Base-by-base conservation (phyloP, 176 grass and related monocot species). In the Otatea glauca region DNA sequence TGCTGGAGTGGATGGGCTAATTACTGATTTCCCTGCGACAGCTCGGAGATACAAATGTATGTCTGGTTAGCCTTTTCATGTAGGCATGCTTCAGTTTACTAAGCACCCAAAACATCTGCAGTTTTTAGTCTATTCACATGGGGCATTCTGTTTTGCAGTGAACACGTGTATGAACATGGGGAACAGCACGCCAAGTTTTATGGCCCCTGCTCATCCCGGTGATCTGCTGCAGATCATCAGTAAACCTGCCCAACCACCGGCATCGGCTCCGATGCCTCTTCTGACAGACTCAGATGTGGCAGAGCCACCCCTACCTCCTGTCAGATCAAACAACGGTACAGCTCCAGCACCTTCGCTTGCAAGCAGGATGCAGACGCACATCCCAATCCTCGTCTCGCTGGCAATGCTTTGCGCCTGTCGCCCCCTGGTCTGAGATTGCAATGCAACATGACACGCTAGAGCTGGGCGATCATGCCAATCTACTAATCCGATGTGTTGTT, bases 101-200 rank as follows among this genome's bases (percentile, higher is more conserved):
- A 20, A 63, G 70, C 72, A 54, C 54, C 35, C 59, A 54, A 34
- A 84, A 39, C 15, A 49, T 11, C 25, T 59, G 29, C 48, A 55
- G 14, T 45, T 50, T 34, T 74, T 3, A 18, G 20, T 39, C 3
- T 55, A 39, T 41, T 85, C 41, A 77, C 8, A 39, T 8, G 13
- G 17, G 44, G 60, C 4, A 3, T 73, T 78, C 21, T 20, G 37
- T 84, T 87, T 74, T 89, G 68, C 89, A 96, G 87, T 58, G 75
- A 95, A 95, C 77, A 88, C 47, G n/a, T 98, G 96, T 74, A 73
- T 70, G 80, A 85, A 92, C 65, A 83, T 93, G 96, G 89, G 96
- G 54, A 84, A 77, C 27, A 88, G 4, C 44, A 70, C 85, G 0
- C 96, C 96, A 0, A 67, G 0, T 53, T 98, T 81, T 70, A 98